These are phyloP conservation scores for Talaromyces sp. DNA, from an alignment of 2,329 filamentous ascomycete genomes.

Conservation along the genomic window DNA sequence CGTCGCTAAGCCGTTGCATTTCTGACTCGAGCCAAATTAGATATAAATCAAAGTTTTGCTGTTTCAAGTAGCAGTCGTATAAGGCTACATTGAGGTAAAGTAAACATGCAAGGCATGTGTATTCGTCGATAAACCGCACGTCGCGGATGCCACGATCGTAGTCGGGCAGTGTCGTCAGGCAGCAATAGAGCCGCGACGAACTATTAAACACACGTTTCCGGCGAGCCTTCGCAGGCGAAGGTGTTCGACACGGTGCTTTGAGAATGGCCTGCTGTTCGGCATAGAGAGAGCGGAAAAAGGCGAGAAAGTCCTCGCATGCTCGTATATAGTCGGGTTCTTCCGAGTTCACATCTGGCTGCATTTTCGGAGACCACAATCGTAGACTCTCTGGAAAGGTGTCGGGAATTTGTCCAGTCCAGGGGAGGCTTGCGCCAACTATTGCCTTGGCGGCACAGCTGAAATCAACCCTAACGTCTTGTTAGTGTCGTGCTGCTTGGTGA, in stretches of 20 bases:
- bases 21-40: constrained; percentile 24
- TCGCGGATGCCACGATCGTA: constrained; percentile 29
- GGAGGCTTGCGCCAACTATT: constrained; percentile 23
- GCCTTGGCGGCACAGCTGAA: constrained; percentile 27
- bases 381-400: constrained; percentile 20
- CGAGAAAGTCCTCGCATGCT: constrained; percentile 27
- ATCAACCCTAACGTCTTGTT: constrained; percentile 23
- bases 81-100: constrained; percentile 26
- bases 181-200: constrained; percentile 22
- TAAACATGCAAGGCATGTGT: constrained; percentile 27
- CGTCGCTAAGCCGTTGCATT: constrained; percentile 21
- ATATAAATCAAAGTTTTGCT: constrained; percentile 23
- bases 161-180: constrained; percentile 25
- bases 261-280: constrained; percentile 20
- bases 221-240: neutral
- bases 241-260: constrained; percentile 12
- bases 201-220: constrained; percentile 18
- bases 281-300: constrained; percentile 25
- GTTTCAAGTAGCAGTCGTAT: constrained; percentile 23
- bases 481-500: neutral
- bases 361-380: constrained; percentile 20
- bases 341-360: constrained; percentile 16
- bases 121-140: constrained; percentile 29
- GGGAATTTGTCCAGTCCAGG: constrained; percentile 25
- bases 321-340: constrained; percentile 20